A percentile compares a stretch with the other conserved stretches of the same genome.
These are phyloP conservation scores for Nakataea oryzae DNA, from an alignment of 2,329 filamentous ascomycete genomes.

Conservation along the genomic window DNA sequence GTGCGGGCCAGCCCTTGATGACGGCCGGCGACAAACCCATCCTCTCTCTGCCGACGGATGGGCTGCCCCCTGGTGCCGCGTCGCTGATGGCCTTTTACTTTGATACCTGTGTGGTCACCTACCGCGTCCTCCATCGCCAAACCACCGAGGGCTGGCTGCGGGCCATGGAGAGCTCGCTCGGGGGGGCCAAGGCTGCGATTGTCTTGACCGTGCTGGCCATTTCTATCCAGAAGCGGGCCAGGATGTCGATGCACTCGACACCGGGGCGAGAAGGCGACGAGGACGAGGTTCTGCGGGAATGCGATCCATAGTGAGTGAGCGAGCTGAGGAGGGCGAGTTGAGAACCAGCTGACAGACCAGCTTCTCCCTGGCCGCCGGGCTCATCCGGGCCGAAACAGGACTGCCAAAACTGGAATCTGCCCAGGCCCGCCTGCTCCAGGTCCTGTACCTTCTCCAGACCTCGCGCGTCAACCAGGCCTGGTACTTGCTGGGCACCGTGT, in stretches of 20 bases:
- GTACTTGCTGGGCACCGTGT: constrained; percentile 46
- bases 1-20: constrained; percentile 16
- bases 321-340: constrained; percentile 9
- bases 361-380: constrained; percentile 26
- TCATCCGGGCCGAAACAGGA: constrained; percentile 37
- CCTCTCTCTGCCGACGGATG: constrained; percentile 3
- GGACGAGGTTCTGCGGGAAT: constrained; percentile 17
- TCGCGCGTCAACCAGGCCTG: constrained; percentile 50
- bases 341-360: constrained; percentile 12
- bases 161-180: constrained; percentile 19
- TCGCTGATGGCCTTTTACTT: constrained; percentile 35
- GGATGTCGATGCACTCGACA: background rate
- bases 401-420: constrained; percentile 42
- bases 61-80: constrained; percentile 8
- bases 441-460: constrained; percentile 45
- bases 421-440: constrained; percentile 44
- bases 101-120: constrained; percentile 47
- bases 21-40: constrained; percentile 20
- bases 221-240: constrained; percentile 16
- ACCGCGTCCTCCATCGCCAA: constrained; percentile 43
- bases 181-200: constrained; percentile 33
- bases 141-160: constrained; percentile 33
- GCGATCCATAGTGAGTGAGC: background rate
- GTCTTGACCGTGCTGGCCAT: constrained; percentile 37
- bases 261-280: constrained; percentile 21